A percentile compares a stretch with the other conserved stretches of the same genome.
These are phyloP conservation scores for Lasiodiplodia sp. DNA, from an alignment of 2,329 filamentous ascomycete species.

Conservation along the genomic window DNA sequence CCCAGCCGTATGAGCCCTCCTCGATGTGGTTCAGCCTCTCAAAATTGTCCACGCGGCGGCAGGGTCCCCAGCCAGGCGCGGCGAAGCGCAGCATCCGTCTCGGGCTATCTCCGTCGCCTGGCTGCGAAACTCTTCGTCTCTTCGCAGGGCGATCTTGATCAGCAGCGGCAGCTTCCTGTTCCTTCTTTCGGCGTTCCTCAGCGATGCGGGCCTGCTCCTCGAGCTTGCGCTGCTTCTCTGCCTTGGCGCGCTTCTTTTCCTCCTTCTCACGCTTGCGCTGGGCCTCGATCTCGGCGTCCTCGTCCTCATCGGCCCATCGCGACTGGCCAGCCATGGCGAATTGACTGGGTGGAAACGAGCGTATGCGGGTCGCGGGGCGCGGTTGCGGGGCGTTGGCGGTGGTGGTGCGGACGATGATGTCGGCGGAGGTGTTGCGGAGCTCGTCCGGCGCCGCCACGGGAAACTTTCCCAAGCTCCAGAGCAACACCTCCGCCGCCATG, in stretches of 20 bases:
- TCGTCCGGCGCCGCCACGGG: constrained; percentile 7
- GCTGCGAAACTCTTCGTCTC: constrained; percentile 67
- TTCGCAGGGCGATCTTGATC: constrained; percentile 59
- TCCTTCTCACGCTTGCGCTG: constrained; percentile 83
- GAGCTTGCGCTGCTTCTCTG: constrained; percentile 76
- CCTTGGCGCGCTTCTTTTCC: constrained; percentile 84
- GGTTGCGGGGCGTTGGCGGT: not conserved
- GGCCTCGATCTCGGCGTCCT: constrained; percentile 77
- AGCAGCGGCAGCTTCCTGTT: constrained; percentile 33
- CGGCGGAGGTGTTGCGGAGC: constrained; percentile 22
- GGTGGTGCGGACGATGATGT: not conserved
- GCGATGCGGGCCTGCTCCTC: constrained; percentile 56
- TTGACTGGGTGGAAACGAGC: not conserved
- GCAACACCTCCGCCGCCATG: constrained; percentile 13
- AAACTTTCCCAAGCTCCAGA: constrained; percentile 14
- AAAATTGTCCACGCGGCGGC: constrained; percentile 83
- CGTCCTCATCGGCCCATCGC: constrained; percentile 86
- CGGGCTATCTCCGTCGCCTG: constrained; percentile 41
- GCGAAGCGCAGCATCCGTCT: constrained; percentile 76
- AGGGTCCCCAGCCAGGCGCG: constrained; percentile 70
- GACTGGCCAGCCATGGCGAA: constrained; percentile 64
- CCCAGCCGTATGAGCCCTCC: constrained; percentile 95
- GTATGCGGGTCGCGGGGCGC: constrained; percentile 55
- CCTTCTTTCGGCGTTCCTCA: constrained; percentile 40
- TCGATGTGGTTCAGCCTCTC: constrained; percentile 96